A percentile compares a stretch with the other conserved stretches of the same genome.
Evolutionary conservation across 2,329 filamentous ascomycete genomes (phyloP).

Genomic region (Zymoseptoria brevis): DNA sequence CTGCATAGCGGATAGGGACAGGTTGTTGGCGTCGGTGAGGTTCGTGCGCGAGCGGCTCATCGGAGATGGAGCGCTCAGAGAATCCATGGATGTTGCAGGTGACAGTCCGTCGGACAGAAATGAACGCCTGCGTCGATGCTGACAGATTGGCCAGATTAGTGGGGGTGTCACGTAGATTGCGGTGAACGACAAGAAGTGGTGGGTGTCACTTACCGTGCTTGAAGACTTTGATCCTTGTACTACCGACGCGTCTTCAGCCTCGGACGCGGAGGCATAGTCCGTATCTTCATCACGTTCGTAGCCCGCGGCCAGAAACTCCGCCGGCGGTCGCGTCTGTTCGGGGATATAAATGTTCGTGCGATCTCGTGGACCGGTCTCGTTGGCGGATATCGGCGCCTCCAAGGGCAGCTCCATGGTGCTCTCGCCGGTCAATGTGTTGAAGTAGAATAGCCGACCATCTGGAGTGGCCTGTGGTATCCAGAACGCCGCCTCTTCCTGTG

Average conservation of each 20-base stretch:
- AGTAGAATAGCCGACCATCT: conserved; percentile 90
- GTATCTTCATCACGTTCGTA: conserved; percentile 79
- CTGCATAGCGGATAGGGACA: conserved; percentile 40
- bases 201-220: conserved; percentile 46
- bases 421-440: conserved; percentile 94
- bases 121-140: conserved; percentile 59
- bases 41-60: conserved; percentile 52
- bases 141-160: conserved; percentile 20
- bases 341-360: conserved; percentile 82
- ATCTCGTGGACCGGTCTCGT: conserved; percentile 79
- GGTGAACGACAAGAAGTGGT: conserved; percentile 15
- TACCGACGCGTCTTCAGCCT: conserved; percentile 69
- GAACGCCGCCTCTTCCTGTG: conserved; percentile 83
- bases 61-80: conserved; percentile 63
- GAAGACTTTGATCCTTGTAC: conserved; percentile 63
- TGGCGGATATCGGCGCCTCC: conserved; percentile 73
- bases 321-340: conserved; percentile 79
- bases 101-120: conserved; percentile 64
- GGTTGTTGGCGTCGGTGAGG: conserved; percentile 36
- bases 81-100: conserved; percentile 85
- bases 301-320: conserved; percentile 75
- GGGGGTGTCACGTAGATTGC: conserved; percentile 21
- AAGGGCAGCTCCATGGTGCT: conserved; percentile 91
- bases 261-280: conserved; percentile 78
- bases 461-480: conserved; percentile 97